A percentile compares a stretch with the other conserved stretches of the same genome.
These are phyloP conservation scores for Tubosaeta sp. DNA, from an alignment of 768 basidiomycete genomes.

Conservation along the genomic window DNA sequence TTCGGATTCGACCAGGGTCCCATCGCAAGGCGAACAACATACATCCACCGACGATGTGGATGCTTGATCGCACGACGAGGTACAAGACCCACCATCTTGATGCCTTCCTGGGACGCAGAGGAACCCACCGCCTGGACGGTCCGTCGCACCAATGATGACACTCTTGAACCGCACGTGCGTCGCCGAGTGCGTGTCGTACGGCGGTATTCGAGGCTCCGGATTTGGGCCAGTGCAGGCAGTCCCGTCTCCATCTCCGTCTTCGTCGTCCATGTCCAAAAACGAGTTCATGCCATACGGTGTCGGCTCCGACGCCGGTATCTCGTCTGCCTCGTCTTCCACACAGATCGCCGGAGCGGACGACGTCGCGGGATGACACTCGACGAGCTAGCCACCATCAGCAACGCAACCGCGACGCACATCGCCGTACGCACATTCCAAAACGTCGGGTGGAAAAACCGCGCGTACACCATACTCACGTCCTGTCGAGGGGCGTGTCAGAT, in stretches of 20 bases:
- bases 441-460: constrained; percentile 19
- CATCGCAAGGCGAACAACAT: background rate
- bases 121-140: constrained; percentile 6
- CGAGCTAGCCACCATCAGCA: constrained; percentile 5
- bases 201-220: constrained; percentile 4
- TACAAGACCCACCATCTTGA: background rate
- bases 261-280: constrained; percentile 12
- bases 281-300: constrained; percentile 10
- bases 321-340: constrained; percentile 16
- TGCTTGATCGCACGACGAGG: background rate
- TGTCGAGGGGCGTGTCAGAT: constrained; percentile 1
- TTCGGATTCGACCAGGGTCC: background rate
- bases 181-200: constrained; percentile 12
- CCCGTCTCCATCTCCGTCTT: background rate
- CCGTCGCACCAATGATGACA: constrained; percentile 13
- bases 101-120: constrained; percentile 7
- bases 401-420: too few relatives aligned
- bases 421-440: constrained; percentile 16
- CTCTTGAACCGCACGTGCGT: constrained; percentile 10
- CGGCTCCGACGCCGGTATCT: constrained; percentile 2
- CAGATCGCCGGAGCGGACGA: constrained; percentile 15
- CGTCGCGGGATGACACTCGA: constrained; percentile 18
- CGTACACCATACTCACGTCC: constrained; percentile 22
- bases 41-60: background rate
- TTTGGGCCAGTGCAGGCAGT: too few relatives aligned